These are phyloP conservation scores for Harringtonia aguacate DNA, from an alignment of 2,329 filamentous ascomycete species.

Conservation along the genomic window DNA sequence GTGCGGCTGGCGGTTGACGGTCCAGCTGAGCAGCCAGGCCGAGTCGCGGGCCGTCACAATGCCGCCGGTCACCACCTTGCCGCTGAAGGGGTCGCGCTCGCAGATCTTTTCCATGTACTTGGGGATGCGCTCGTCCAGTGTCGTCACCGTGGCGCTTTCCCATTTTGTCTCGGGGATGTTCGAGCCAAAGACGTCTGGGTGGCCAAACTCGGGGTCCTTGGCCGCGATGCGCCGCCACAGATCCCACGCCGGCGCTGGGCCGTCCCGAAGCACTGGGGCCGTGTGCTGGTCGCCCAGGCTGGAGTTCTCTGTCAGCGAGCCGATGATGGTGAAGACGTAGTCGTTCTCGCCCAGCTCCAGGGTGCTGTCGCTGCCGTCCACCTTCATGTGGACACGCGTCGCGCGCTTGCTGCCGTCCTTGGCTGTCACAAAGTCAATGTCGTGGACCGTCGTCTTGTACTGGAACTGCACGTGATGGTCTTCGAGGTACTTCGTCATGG, in stretches of 20 bases:
- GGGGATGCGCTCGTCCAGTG: slow-evolving; percentile 18
- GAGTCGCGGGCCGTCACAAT: slow-evolving; percentile 27
- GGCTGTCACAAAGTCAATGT: slow-evolving; percentile 13
- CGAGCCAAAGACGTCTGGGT: slow-evolving; percentile 28
- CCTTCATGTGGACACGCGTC: slow-evolving; percentile 14
- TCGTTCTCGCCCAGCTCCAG: slow-evolving; percentile 19
- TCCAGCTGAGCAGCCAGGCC: slow-evolving; percentile 28
- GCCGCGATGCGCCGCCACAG: slow-evolving; percentile 28
- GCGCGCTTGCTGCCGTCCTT: slow-evolving; percentile 12
- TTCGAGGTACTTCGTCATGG: slow-evolving; percentile 19
- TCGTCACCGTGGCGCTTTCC: slow-evolving; percentile 29
- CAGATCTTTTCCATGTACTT: slow-evolving; percentile 21
- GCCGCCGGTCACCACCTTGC: slow-evolving; percentile 21
- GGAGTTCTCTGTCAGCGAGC: slow-evolving; percentile 25
- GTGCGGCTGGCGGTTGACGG: slow-evolving; percentile 28
- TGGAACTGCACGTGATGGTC: slow-evolving; percentile 20
- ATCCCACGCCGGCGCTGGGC: slow-evolving; percentile 27
- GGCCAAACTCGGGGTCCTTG: slow-evolving; percentile 23
- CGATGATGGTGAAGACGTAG: slow-evolving; percentile 27
- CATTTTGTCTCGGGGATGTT: slow-evolving; percentile 23
- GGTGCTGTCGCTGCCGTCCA: slow-evolving; percentile 12
- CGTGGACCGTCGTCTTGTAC: slow-evolving; percentile 14
- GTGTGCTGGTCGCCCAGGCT: slow-evolving; percentile 22
- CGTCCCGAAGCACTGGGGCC: slow-evolving; percentile 15
- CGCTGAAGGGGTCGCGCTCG: slow-evolving; percentile 19